Base-by-base conservation (phyloP, 2,329 filamentous ascomycete species). In the Aspergillus melleus region DNA sequence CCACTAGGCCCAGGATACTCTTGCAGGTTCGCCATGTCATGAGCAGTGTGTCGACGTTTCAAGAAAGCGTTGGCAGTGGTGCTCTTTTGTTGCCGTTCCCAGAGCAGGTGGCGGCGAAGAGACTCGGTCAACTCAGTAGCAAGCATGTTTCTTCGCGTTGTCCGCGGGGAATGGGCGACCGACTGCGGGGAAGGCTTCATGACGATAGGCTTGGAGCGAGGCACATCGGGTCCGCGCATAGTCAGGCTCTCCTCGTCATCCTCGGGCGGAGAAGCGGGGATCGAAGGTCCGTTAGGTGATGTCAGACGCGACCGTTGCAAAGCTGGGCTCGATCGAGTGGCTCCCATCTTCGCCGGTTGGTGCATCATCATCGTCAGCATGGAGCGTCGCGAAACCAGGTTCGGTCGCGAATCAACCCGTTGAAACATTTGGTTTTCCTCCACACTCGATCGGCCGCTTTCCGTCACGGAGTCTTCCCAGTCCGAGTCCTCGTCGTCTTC, bases 61-160 rank as follows among this genome's bases (percentile, higher is more conserved):
- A 96, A 83, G 57, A 94, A 91, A 1, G 93, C 92, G 64, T 94
- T 93, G 69, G 89, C 91, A 8, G 92, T 94, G 36, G 90, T 90
- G 60, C 91, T 92, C 84, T 95, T 96, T 73, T 98, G 94, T 72
- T 96, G 92, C 55, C 95, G 89, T 76, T 99, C 95, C 90, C 92
- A 96, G 16, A 98, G 85, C 16, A 99, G 87, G 69, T 97, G 91
- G 68, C 92, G 90, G 22, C 95, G 88, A 3, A 99, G 87, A 22
- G 92, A 96, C 74, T 96, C 92, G 2, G 94, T 97, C 57, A 99
- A 82, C 79, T 99, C 95, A 0, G 91, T 96, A 9, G 91, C 90
- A 58, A 99, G 84, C 95, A 99, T 99, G 77, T 97, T 96, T 61
- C 93, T 87, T 54, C 95, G 87, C 0, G 93, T 97, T 0, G 94